phyloP scores from a whole-genome alignment of 495 filamentous ascomycete species.

The Hypomontagnella submonticulosa region DNA sequence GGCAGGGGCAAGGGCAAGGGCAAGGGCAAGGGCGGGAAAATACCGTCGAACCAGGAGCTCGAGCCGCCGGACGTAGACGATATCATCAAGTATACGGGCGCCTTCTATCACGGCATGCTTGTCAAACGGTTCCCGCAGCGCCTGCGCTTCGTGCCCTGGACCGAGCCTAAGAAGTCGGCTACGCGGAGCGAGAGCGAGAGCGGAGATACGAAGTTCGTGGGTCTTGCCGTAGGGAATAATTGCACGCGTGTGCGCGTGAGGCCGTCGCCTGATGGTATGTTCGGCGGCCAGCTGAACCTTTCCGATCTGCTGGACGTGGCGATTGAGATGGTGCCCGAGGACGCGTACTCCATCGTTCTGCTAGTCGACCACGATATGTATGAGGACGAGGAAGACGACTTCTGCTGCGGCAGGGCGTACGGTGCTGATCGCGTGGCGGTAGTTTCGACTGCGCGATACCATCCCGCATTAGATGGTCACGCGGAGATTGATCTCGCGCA shows the following conservation, averaged over 20 bases:
- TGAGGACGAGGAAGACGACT: conserved; percentile 73
- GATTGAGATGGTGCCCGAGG: conserved; percentile 64
- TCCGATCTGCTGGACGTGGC: conserved; percentile 71
- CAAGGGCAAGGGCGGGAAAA: neutral
- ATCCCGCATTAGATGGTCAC: conserved; percentile 61
- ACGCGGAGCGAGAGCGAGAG: too few relatives aligned
- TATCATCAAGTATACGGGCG: conserved; percentile 63
- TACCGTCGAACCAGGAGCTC: neutral
- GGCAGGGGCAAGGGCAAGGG: too few relatives aligned
- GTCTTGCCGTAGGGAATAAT: conserved; percentile 51
- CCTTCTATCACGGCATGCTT: conserved; percentile 69
- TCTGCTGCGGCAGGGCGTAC: conserved; percentile 74
- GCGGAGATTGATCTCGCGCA: conserved; percentile 61
- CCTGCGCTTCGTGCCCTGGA: conserved; percentile 61
- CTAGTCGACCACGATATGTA: conserved; percentile 72
- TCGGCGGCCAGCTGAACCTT: conserved; percentile 67
- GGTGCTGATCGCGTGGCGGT: conserved; percentile 70
- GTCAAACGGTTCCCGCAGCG: conserved; percentile 57
- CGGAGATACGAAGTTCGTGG: conserved; percentile 49
- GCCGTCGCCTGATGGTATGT: conserved; percentile 59
- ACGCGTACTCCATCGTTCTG: conserved; percentile 70
- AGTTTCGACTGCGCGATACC: conserved; percentile 69
- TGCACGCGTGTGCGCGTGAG: conserved; percentile 66
- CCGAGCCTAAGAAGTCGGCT: conserved; percentile 39
- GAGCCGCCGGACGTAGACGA: conserved; percentile 47